phyloP scores from a whole-genome alignment of 257 asterid species.

The Penstemon newberryi region DNA sequence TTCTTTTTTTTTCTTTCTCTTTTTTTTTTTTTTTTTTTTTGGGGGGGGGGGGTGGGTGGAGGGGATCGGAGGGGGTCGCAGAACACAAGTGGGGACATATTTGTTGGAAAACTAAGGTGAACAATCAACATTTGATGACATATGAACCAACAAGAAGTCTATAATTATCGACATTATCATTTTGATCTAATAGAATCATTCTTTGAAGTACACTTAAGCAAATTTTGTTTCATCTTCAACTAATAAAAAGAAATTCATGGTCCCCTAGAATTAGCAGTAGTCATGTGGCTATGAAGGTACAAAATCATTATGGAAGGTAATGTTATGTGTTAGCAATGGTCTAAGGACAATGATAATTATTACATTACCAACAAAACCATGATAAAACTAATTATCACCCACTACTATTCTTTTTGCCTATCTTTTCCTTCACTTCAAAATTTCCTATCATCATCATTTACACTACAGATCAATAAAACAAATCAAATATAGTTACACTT shows the following conservation, averaged over 20 bases:
- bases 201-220: neutral
- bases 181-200: slow-evolving; percentile 8
- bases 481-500: neutral
- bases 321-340: slow-evolving; percentile 12
- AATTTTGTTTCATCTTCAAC: slow-evolving; percentile 6
- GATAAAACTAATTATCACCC: slow-evolving; percentile 11
- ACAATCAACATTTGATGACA: slow-evolving; percentile 22
- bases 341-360: neutral
- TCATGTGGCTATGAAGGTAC: slow-evolving; percentile 22
- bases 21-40: too few relatives aligned
- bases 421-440: slow-evolving; percentile 14
- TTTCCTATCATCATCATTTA: slow-evolving; percentile 16
- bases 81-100: slow-evolving; percentile 11
- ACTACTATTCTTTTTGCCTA: slow-evolving; percentile 13
- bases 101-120: slow-evolving; percentile 7
- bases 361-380: slow-evolving; percentile 16
- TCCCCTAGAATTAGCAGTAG: slow-evolving; percentile 24
- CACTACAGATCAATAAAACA: slow-evolving; percentile 19
- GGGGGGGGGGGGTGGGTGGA: too few relatives aligned
- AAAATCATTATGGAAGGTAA: slow-evolving; percentile 20
- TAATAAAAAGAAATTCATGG: slow-evolving; percentile 11
- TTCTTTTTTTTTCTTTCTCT: too few relatives aligned
- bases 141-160: slow-evolving; percentile 20
- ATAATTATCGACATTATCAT: neutral
- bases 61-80: neutral